Conservation (phyloP, 257 asterid genomes). For the Fraxinus anomala region DNA sequence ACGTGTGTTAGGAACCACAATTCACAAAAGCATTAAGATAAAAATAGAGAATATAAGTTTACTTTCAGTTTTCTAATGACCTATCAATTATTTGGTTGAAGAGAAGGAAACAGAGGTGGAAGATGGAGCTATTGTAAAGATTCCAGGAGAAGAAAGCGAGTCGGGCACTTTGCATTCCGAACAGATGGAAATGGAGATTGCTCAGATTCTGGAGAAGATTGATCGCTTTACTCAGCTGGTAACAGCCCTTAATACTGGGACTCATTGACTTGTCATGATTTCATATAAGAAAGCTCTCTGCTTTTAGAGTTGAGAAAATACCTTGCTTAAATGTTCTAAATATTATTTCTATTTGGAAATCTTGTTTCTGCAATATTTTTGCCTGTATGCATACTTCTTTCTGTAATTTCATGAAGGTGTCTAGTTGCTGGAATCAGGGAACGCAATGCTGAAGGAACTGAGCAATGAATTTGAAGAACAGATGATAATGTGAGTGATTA, state of each 20-base stretch:
- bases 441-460: constrained; percentile 78
- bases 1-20: too few species aligned
- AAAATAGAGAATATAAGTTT: constrained; percentile 10
- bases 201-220: constrained; percentile 78
- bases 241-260: constrained; percentile 19
- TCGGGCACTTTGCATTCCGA: constrained; percentile 50
- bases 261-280: background rate
- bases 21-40: constrained; percentile 12
- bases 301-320: background rate
- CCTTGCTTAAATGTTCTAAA: constrained; percentile 15
- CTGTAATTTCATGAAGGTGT: constrained; percentile 52
- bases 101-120: constrained; percentile 36
- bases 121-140: constrained; percentile 37
- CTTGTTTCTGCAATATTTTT: constrained; percentile 11
- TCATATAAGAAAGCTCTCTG: constrained; percentile 5
- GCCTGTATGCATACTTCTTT: constrained; percentile 21
- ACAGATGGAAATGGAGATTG: constrained; percentile 67
- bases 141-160: constrained; percentile 58
- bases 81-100: constrained; percentile 35
- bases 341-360: background rate
- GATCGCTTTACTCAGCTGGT: constrained; percentile 75
- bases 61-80: constrained; percentile 11
- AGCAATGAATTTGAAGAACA: constrained; percentile 79
- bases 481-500: constrained; percentile 61
- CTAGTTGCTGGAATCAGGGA: constrained; percentile 89